Evolutionary conservation across 805 yeast genomes (phyloP).

Genomic region (Saccharomyces mikatae): DNA sequence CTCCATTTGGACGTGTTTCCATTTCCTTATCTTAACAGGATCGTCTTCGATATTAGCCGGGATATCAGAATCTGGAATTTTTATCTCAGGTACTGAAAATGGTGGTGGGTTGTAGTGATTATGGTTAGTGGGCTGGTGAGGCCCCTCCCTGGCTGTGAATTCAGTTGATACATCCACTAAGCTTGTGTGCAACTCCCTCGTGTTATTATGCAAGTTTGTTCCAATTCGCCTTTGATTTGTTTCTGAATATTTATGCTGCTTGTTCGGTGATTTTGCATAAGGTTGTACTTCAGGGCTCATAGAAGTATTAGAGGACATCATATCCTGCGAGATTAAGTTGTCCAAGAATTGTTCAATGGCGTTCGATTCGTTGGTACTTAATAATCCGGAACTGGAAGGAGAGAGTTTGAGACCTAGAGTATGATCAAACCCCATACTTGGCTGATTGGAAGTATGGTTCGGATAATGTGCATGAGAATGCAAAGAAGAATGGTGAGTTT

Average conservation of each 20-base stretch:
- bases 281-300: not conserved
- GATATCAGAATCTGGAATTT: conserved; percentile 15
- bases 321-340: conserved; percentile 13
- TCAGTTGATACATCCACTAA: conserved; percentile 2
- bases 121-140: not conserved
- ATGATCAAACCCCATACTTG: not conserved
- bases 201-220: not conserved
- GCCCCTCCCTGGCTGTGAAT: not conserved
- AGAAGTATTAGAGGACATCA: not conserved
- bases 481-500: not conserved
- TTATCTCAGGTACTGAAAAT: conserved; percentile 21
- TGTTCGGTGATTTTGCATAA: not conserved
- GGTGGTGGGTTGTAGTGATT: conserved; percentile 11
- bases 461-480: not conserved
- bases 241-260: not conserved
- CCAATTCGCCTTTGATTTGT: not conserved
- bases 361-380: conserved; percentile 28
- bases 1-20: conserved; percentile 30
- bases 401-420: not conserved
- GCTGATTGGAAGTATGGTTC: not conserved
- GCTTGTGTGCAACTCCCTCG: not conserved
- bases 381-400: conserved; percentile 9
- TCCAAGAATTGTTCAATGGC: conserved; percentile 30
- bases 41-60: conserved; percentile 18
- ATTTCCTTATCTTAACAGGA: conserved; percentile 18